A percentile compares a stretch with the other conserved stretches of the same genome.
These are phyloP conservation scores for Mycena polygramma DNA, from an alignment of 768 basidiomycete genomes.

Conservation along the genomic window DNA sequence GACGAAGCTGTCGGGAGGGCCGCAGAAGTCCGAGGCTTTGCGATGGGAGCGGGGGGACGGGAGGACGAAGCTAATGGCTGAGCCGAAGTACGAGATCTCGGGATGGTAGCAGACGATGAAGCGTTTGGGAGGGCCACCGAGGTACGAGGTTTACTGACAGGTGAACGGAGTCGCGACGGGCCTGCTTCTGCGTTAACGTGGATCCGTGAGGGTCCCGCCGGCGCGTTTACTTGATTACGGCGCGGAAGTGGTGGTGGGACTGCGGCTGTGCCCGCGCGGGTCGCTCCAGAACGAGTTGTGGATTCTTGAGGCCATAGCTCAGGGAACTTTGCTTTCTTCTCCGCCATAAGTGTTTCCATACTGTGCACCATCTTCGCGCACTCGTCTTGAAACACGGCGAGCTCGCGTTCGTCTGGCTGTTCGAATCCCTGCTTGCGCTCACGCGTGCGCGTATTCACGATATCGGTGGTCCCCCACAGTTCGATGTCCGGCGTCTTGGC, in stretches of 20 bases:
- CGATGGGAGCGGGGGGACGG: not conserved
- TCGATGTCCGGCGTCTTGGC: slow-evolving; percentile 1
- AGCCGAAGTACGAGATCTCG: too few relatives aligned
- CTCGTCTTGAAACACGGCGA: not conserved
- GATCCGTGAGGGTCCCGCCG: slow-evolving; percentile 25
- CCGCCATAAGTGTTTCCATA: slow-evolving; percentile 16
- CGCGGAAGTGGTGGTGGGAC: not conserved
- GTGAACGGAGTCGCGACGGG: slow-evolving; percentile 17
- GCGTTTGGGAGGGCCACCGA: too few relatives aligned
- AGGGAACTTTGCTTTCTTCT: not conserved
- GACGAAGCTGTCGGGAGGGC: not conserved
- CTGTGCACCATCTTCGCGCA: slow-evolving; percentile 2
- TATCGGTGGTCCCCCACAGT: slow-evolving; percentile 28
- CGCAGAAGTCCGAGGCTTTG: not conserved
- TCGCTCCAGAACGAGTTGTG: not conserved
- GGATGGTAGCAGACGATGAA: too few relatives aligned
- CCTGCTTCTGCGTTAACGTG: slow-evolving; percentile 29
- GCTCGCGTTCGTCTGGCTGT: not conserved
- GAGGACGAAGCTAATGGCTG: too few relatives aligned
- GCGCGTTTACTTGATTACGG: slow-evolving; percentile 17
- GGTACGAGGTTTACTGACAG: too few relatives aligned
- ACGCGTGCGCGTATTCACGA: slow-evolving; percentile 22
- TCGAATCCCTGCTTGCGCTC: slow-evolving; percentile 25
- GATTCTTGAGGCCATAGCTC: not conserved
- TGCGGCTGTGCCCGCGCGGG: too few relatives aligned